Conservation (phyloP, 305 asterid species). For the Fraxinus latifolia region DNA sequence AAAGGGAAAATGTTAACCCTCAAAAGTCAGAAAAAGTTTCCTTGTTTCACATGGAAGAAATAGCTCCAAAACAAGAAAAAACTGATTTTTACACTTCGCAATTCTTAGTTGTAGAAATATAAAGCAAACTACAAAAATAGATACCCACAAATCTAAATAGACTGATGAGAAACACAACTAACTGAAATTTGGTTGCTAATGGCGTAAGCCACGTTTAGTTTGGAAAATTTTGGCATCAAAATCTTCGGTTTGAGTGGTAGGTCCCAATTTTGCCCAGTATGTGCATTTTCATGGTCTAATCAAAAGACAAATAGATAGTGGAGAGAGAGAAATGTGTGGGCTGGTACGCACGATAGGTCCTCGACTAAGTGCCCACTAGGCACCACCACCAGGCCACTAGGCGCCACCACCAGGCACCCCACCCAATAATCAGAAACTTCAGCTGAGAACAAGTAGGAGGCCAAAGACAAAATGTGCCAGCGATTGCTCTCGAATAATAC, state of each 20-base stretch:
- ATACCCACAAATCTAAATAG: slow-evolving; percentile 5
- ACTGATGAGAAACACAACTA: slow-evolving; percentile 7
- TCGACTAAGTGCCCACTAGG: slow-evolving; percentile 22
- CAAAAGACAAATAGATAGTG: neutral
- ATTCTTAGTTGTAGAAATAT: neutral
- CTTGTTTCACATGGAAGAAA: slow-evolving; percentile 14
- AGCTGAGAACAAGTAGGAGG: slow-evolving; percentile 3
- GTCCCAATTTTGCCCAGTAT: slow-evolving; percentile 28
- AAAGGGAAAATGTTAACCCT: slow-evolving; percentile 36
- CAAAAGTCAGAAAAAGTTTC: neutral
- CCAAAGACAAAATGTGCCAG: slow-evolving; percentile 24
- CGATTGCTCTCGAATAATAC: neutral
- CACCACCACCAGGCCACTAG: slow-evolving; percentile 15
- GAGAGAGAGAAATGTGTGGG: slow-evolving; percentile 19
- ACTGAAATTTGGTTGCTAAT: slow-evolving; percentile 16
- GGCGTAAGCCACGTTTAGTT: slow-evolving; percentile 37
- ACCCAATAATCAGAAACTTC: slow-evolving; percentile 7
- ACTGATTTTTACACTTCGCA: slow-evolving; percentile 20
- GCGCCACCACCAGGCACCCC: neutral
- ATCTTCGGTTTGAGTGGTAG: slow-evolving; percentile 15
- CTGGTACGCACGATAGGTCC: slow-evolving; percentile 11
- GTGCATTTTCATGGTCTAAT: slow-evolving; percentile 31
- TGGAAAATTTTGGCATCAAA: neutral
- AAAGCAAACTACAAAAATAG: neutral
- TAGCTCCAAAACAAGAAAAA: slow-evolving; percentile 26